phyloP scores from a whole-genome alignment of 345 rosid genomes.

The Aquilaria sinensis region DNA sequence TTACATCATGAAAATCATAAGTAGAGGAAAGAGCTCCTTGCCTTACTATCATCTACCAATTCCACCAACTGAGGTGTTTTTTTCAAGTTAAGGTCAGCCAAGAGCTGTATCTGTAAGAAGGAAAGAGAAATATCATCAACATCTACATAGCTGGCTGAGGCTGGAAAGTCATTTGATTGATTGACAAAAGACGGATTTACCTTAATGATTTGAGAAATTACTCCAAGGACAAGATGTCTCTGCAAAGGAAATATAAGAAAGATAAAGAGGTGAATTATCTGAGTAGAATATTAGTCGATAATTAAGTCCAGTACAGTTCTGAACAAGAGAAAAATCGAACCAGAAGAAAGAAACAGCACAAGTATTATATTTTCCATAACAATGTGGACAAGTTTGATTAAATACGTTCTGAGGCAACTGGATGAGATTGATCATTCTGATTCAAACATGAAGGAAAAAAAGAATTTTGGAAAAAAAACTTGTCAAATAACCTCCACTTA shows the following conservation, averaged over 20 bases:
- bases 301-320: too few relatives aligned
- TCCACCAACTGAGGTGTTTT: conserved; percentile 95
- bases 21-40: conserved; percentile 11
- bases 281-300: too few relatives aligned
- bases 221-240: conserved; percentile 98
- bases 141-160: neutral
- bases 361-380: too few relatives aligned
- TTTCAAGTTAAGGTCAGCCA: conserved; percentile 97
- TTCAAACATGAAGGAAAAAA: too few relatives aligned
- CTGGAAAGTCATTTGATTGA: neutral
- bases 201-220: conserved; percentile 96
- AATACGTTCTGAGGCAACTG: too few relatives aligned
- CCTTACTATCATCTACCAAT: conserved; percentile 88
- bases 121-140: conserved; percentile 8
- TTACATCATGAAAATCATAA: neutral
- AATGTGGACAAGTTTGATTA: too few relatives aligned
- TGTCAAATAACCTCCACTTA: too few relatives aligned
- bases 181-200: conserved; percentile 26
- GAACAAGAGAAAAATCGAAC: too few relatives aligned
- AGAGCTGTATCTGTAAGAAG: conserved; percentile 67
- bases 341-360: too few relatives aligned
- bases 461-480: too few relatives aligned
- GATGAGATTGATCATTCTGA: too few relatives aligned
- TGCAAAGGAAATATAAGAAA: conserved; percentile 33
- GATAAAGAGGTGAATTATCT: conserved; percentile 1